Percentiles rank a stretch among this genome's conserved stretches.
phyloP scores from a whole-genome alignment of 2,329 filamentous ascomycete genomes.

The Alternaria atra region DNA sequence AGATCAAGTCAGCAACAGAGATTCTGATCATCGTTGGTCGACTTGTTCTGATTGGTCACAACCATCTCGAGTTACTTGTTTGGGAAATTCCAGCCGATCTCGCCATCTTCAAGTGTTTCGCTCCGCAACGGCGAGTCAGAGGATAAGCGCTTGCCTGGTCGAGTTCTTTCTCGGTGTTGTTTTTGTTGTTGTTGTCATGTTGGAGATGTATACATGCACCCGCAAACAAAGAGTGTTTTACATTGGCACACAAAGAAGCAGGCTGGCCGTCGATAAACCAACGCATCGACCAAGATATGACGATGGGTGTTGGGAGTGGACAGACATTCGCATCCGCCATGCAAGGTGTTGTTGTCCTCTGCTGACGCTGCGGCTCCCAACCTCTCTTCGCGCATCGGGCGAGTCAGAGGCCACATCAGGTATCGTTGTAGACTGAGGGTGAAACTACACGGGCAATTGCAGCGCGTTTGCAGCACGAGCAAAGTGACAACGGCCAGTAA shows the following conservation, averaged over 20 bases:
- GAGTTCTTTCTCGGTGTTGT: neutral
- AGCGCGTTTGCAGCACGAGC: conserved; percentile 1
- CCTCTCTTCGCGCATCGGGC: conserved; percentile 35
- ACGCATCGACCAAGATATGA: conserved; percentile 19
- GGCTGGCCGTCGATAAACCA: conserved; percentile 28
- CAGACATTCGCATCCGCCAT: conserved; percentile 10
- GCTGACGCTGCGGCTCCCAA: conserved; percentile 38
- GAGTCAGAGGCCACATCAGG: neutral
- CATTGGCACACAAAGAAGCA: conserved; percentile 31
- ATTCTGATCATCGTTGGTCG: neutral
- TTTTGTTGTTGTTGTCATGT: neutral
- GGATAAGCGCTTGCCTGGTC: neutral
- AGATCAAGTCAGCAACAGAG: neutral
- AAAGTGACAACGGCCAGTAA: neutral
- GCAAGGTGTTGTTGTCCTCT: conserved; percentile 32
- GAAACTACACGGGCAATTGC: neutral
- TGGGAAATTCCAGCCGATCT: conserved; percentile 3
- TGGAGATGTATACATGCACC: conserved; percentile 7
- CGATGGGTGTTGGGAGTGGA: conserved; percentile 16
- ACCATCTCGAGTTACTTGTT: conserved; percentile 7
- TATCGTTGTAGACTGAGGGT: neutral
- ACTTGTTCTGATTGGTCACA: conserved; percentile 12
- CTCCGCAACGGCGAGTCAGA: neutral
- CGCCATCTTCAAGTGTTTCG: neutral
- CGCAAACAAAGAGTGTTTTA: conserved; percentile 17